Conservation (phyloP, 345 rosid genomes). For the Firmiana major region DNA sequence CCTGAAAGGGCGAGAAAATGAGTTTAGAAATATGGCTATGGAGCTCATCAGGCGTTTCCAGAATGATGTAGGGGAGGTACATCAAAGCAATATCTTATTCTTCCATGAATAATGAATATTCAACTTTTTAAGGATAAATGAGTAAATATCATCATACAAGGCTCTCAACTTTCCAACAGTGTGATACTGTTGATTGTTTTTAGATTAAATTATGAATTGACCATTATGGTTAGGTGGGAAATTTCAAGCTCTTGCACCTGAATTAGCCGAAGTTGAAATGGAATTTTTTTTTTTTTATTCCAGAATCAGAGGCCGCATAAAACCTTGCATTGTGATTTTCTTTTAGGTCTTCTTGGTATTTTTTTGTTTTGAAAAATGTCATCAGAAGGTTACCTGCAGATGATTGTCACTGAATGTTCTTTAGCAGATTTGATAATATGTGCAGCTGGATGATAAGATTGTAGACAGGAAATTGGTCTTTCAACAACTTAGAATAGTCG, state of each 20-base stretch:
- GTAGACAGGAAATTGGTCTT: too few species aligned
- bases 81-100: neutral
- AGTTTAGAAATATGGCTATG: constrained; percentile 81
- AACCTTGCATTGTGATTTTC: neutral
- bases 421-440: neutral
- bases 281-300: neutral
- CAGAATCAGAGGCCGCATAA: neutral
- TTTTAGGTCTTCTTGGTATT: neutral
- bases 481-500: neutral
- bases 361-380: neutral
- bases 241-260: neutral
- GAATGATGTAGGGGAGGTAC: constrained; percentile 88
- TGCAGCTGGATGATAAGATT: neutral
- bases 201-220: neutral
- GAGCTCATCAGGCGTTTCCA: constrained; percentile 84
- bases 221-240: neutral
- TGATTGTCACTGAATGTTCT: neutral
- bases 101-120: constrained; percentile 3
- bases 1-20: constrained; percentile 92
- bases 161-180: neutral
- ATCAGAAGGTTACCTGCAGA: neutral
- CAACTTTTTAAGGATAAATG: neutral
- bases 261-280: neutral
- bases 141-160: neutral
- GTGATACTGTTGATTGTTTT: neutral